phyloP scores from a whole-genome alignment of 192 early-diverging fungal species.

The Linnemannia elongata region DNA sequence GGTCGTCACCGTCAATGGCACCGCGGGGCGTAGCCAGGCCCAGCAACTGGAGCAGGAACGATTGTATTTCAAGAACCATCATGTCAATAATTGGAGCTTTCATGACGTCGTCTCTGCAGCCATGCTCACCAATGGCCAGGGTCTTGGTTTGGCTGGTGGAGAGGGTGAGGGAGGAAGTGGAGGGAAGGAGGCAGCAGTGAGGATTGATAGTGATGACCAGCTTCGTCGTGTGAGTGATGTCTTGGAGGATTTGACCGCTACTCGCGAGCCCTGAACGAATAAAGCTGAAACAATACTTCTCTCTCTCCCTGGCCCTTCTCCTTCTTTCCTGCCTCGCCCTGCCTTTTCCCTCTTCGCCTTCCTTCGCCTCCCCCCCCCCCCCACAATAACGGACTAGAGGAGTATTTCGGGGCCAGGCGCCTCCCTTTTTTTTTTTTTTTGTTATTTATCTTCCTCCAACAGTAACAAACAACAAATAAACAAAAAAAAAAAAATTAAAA shows the following conservation, averaged over 20 bases:
- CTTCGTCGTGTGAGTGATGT: neutral
- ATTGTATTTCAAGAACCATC: neutral
- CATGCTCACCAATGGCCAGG: constrained; percentile 14
- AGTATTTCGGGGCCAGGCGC: too few species aligned
- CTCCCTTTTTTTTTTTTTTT: too few species aligned
- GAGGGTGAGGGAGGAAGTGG: neutral
- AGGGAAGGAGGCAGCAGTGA: neutral
- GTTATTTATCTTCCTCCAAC: neutral
- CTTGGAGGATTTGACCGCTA: neutral
- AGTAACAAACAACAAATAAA: too few species aligned
- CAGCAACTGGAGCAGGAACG: neutral
- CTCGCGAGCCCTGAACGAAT: neutral
- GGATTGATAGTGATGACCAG: constrained; percentile 11
- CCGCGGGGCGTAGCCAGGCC: neutral
- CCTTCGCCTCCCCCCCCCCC: too few species aligned
- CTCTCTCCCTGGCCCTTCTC: too few species aligned
- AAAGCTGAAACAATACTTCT: too few species aligned
- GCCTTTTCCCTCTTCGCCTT: too few species aligned
- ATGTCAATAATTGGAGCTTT: constrained; percentile 13
- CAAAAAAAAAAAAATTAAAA: too few species aligned
- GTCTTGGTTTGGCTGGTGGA: neutral
- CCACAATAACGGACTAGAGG: too few species aligned
- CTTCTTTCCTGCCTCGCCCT: too few species aligned
- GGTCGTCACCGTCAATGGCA: neutral
- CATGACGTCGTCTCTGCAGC: constrained; percentile 47